These are phyloP conservation scores for Obba rivulosa DNA, from an alignment of 768 basidiomycete species.

Conservation along the genomic window DNA sequence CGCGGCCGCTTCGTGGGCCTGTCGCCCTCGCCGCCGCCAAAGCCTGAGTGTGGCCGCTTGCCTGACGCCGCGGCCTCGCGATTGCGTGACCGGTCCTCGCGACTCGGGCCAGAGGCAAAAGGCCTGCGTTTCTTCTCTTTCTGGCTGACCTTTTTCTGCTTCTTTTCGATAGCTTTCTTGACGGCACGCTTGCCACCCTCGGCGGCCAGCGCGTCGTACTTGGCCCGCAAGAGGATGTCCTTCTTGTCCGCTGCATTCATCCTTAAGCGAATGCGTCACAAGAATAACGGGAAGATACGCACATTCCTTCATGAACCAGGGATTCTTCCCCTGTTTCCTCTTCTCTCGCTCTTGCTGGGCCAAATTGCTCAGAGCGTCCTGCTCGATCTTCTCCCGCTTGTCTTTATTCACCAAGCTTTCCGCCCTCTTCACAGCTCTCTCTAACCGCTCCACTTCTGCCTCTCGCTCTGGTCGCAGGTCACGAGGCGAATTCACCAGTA, in stretches of 20 bases:
- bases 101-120: conserved; percentile 28
- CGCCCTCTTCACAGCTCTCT: conserved; percentile 66
- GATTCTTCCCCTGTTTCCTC: conserved; percentile 68
- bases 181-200: conserved; percentile 77
- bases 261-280: not conserved
- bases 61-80: too few relatives aligned
- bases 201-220: conserved; percentile 72
- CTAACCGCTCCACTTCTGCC: conserved; percentile 64
- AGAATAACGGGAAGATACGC: conserved; percentile 21
- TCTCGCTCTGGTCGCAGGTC: conserved; percentile 56
- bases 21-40: too few relatives aligned
- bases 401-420: conserved; percentile 75
- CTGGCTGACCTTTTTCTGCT: conserved; percentile 78
- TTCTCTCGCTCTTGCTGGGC: conserved; percentile 57
- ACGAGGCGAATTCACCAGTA: conserved; percentile 53
- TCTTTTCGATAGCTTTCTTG: conserved; percentile 86
- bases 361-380: conserved; percentile 49
- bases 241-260: conserved; percentile 67
- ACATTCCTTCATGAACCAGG: conserved; percentile 86
- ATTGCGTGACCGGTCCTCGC: too few relatives aligned
- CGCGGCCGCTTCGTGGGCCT: too few relatives aligned
- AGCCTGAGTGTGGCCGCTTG: too few relatives aligned
- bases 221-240: conserved; percentile 63
- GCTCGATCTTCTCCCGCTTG: conserved; percentile 62
- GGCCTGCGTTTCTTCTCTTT: conserved; percentile 88